Evolutionary conservation across 2,329 filamentous ascomycete species (phyloP), one percentile per base, ranked within the genome.

Genomic region (Aureobasidium sp.): DNA sequence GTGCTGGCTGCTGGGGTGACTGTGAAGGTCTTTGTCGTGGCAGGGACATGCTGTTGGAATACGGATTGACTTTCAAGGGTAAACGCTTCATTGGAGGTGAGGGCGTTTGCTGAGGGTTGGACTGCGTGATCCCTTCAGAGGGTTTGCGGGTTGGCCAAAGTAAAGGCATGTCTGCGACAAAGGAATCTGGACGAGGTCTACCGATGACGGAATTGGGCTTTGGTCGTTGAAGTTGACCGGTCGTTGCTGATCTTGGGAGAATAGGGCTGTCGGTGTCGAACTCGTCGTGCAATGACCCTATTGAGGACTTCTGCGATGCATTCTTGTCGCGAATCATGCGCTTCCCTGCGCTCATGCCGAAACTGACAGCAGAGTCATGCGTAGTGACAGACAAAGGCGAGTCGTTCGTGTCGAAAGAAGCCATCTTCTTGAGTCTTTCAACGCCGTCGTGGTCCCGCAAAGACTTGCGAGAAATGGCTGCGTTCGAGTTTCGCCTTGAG

Each of bases 121-220:
- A n/a, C 17, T 22, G 8, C 12, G 17, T 7, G n/a, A 34, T 3
- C 9, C 27, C 41, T 15, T 48, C 55, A 39, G 41, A 37, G 5
- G 22, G 11, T 22, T 58, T 58, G 15, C 55, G 41, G 20, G 55
- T 42, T 39, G 55, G 55, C 55, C 55, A 58, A 12, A 58, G 45
- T 22, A 64, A 61, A 20, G 69, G 67, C 36, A 71, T 44, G n/a
- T 70, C 69, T 12, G 62, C 69, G 20, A 70, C 60, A 39, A 69
- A 66, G 3, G 69, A 71, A 31, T 68, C 62, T n/a, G 69, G 69
- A 39, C 39, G 66, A 49, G 25, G 60, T 64, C 37, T 64, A 5
- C 34, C 55, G 9, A 58, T 15, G n/a, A 58, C 14, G n/a, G 55
- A 22, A 9, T 14, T 58, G 9, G 55, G 42, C 42, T 48, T 58